phyloP scores from a whole-genome alignment of 352 stramenopile species.

The Pythium grandisporangium region DNA sequence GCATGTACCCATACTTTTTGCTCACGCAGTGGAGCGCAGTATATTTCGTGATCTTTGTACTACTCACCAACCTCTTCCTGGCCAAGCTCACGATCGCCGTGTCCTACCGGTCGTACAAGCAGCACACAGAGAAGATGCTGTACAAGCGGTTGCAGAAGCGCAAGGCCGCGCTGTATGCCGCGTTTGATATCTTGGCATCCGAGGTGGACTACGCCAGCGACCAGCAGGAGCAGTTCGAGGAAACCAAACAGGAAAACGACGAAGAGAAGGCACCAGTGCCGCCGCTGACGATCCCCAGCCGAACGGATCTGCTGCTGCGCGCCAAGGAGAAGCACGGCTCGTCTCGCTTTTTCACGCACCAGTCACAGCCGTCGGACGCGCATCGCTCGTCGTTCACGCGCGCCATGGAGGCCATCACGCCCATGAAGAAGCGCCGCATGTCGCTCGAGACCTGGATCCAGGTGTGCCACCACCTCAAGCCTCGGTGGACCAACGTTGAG shows the following conservation, averaged over 20 bases:
- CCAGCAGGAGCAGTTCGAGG: background rate
- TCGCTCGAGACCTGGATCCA: constrained; percentile 65
- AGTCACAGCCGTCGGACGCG: constrained; percentile 19
- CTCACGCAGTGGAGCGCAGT: constrained; percentile 69
- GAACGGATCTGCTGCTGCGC: constrained; percentile 18
- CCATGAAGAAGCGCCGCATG: constrained; percentile 39
- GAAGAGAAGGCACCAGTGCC: constrained; percentile 2
- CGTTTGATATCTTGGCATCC: constrained; percentile 65
- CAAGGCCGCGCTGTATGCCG: constrained; percentile 64
- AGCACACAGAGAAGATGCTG: constrained; percentile 78
- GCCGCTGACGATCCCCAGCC: constrained; percentile 7
- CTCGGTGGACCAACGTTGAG: constrained; percentile 66
- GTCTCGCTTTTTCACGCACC: constrained; percentile 41
- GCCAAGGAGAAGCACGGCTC: constrained; percentile 37
- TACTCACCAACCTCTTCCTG: constrained; percentile 75
- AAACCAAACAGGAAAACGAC: too few species aligned
- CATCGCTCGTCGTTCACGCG: constrained; percentile 30
- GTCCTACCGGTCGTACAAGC: constrained; percentile 80
- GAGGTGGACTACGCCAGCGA: constrained; percentile 34
- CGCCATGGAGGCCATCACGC: constrained; percentile 22
- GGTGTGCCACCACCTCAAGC: constrained; percentile 64
- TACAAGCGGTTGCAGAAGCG: constrained; percentile 82
- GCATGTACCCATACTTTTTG: constrained; percentile 77
- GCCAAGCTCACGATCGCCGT: constrained; percentile 81
- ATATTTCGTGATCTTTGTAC: constrained; percentile 74